These are phyloP conservation scores for Pezicula radicicola DNA, from an alignment of 2,329 filamentous ascomycete species.

Conservation along the genomic window DNA sequence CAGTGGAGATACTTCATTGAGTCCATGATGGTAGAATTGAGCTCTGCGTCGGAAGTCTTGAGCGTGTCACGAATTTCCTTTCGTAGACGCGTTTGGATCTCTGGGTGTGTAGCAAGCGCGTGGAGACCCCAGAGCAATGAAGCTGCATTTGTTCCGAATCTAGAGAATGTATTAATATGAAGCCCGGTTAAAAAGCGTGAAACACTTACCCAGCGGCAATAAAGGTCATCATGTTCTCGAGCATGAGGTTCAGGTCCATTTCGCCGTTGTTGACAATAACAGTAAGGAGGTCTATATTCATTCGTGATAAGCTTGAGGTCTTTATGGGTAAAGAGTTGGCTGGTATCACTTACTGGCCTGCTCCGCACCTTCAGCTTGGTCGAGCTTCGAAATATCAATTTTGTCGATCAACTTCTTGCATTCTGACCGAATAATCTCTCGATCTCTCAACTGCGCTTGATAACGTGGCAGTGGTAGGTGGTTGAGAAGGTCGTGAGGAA, in stretches of 20 bases:
- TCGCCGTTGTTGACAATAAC: slow-evolving; percentile 57
- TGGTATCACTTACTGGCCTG: not conserved
- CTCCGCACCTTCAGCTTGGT: not conserved
- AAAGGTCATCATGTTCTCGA: slow-evolving; percentile 67
- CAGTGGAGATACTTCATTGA: slow-evolving; percentile 64
- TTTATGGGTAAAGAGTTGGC: not conserved
- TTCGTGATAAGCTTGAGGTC: not conserved
- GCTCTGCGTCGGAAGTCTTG: slow-evolving; percentile 28
- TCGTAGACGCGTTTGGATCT: slow-evolving; percentile 56
- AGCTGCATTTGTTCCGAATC: slow-evolving; percentile 64
- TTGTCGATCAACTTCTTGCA: not conserved
- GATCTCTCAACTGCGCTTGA: not conserved
- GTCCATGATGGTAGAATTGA: slow-evolving; percentile 27
- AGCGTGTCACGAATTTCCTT: slow-evolving; percentile 50
- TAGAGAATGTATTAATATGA: slow-evolving; percentile 4
- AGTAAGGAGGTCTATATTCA: slow-evolving; percentile 18
- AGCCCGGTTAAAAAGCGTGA: not conserved
- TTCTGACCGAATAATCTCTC: not conserved
- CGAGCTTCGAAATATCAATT: slow-evolving; percentile 1
- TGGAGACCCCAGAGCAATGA: slow-evolving; percentile 62
- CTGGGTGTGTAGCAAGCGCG: slow-evolving; percentile 55
- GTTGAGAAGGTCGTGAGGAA: not conserved
- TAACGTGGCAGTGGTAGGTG: not conserved
- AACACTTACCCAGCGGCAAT: slow-evolving; percentile 42
- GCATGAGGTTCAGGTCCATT: slow-evolving; percentile 50